Base-by-base conservation (phyloP, 805 yeast species). In the Limtongia smithiae region DNA sequence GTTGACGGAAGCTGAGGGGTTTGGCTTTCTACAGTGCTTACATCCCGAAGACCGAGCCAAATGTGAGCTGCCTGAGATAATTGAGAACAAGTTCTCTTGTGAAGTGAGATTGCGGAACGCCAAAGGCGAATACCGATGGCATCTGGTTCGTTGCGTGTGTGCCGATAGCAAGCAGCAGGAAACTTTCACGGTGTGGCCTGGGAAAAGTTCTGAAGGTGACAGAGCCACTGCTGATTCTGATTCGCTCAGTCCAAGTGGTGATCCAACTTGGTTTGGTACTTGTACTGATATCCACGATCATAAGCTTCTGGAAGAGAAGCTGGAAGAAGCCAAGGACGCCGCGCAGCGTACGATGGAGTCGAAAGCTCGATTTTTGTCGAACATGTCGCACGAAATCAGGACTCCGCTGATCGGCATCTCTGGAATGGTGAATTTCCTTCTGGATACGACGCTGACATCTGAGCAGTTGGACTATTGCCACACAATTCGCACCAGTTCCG, bases 361-460 rank as follows among this genome's bases (percentile, higher is more conserved):
- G 24, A 75, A 75, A 60, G 54, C 72, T 31, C 58, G 70, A 28
- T 66, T 66, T 34, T 45, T 66, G 37, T 64, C 69, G 8, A 66
- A 66, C 48, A 66, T 66, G 69, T 62, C 67, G 21, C 69, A 66
- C 41, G 69, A 66, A 47, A 66, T 66, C 43, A 59, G 69, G 9
- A 66, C 69, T 3, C 69, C 69, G 14, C 51, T 66, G 42, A 66
- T 65, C 49, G 69, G 69, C 4, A 66, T 66, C 22, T 65, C 68
- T 2, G 69, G 69, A 12, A 66, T 66, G 68, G 68, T 66, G 8
- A 60, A 62, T 31, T 66, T 66, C 39, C 43, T 66, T 40, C 47
- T 66, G 41, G 69, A 66, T 38, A 66, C 69, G 6, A 52, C 58
- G 7, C 46, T 66, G 27, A 49, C 66, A 4, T 55, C 60, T 14